Percentiles rank a stretch among this genome's conserved stretches.
Conservation (phyloP, 208 protist species). For the Trypanosoma cruzi region DNA sequence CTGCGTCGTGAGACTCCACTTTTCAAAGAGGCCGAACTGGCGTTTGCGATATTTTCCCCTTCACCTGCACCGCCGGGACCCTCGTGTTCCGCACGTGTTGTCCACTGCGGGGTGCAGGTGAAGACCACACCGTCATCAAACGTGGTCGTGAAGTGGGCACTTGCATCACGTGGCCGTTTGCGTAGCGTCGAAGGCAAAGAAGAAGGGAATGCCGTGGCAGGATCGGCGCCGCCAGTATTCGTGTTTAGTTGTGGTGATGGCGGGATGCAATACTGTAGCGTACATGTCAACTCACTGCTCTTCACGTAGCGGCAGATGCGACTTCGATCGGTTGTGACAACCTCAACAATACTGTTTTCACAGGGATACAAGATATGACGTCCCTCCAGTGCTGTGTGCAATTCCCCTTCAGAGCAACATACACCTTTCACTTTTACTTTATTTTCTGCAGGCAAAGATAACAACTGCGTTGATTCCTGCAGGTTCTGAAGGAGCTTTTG, state of each 20-base stretch:
- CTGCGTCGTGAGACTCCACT: neutral
- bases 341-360: conserved; percentile 69
- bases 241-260: neutral
- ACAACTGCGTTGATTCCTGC: conserved; percentile 13
- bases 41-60: neutral
- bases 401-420: conserved; percentile 13
- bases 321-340: conserved; percentile 51
- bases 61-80: neutral
- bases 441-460: neutral
- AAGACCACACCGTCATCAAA: conserved; percentile 80
- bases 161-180: conserved; percentile 15
- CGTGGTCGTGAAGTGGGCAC: conserved; percentile 42
- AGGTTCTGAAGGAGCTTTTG: conserved; percentile 15
- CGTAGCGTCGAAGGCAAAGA: neutral
- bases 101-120: conserved; percentile 41
- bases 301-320: conserved; percentile 78
- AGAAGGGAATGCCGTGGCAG: neutral
- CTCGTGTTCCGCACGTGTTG: neutral
- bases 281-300: conserved; percentile 59
- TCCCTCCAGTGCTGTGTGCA: conserved; percentile 39
- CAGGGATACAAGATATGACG: conserved; percentile 49
- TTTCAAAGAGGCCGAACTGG: neutral
- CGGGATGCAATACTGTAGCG: conserved; percentile 56
- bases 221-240: neutral
- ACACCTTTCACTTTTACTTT: neutral